A percentile compares a stretch with the other conserved stretches of the same genome.
These are phyloP conservation scores for Colletotrichum zoysiae DNA, from an alignment of 2,329 filamentous ascomycete species.

Conservation along the genomic window DNA sequence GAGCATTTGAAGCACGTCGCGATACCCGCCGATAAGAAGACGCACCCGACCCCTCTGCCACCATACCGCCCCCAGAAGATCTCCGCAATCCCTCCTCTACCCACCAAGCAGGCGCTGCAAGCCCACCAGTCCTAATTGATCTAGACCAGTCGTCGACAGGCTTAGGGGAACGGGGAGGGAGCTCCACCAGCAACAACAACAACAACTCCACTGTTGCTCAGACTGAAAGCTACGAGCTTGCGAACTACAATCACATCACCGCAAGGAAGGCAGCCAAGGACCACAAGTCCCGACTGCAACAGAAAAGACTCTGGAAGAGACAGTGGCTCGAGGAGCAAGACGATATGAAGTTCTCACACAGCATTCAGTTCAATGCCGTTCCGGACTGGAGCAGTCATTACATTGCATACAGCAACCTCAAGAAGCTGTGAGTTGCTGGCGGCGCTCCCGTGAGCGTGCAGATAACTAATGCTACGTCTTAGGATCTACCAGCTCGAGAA, in stretches of 20 bases:
- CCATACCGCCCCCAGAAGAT: slow-evolving; percentile 38
- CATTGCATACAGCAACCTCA: slow-evolving; percentile 97
- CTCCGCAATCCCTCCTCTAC: slow-evolving; percentile 42
- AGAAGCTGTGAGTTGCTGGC: slow-evolving; percentile 82
- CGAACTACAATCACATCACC: slow-evolving; percentile 53
- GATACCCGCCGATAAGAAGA: slow-evolving; percentile 37
- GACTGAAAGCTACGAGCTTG: slow-evolving; percentile 55
- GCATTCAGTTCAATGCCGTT: slow-evolving; percentile 98
- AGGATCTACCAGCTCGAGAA: slow-evolving; percentile 98
- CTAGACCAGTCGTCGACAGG: slow-evolving; percentile 32
- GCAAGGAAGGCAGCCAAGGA: slow-evolving; percentile 48
- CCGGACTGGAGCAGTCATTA: slow-evolving; percentile 99
- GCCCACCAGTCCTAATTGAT: slow-evolving; percentile 37
- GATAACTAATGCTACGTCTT: slow-evolving; percentile 25
- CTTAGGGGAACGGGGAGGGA: slow-evolving; percentile 43
- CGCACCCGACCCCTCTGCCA: slow-evolving; percentile 30
- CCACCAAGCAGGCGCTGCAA: slow-evolving; percentile 40
- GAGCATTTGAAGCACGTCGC: slow-evolving; percentile 29
- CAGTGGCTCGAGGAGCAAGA: slow-evolving; percentile 77
- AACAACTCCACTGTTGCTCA: slow-evolving; percentile 21
- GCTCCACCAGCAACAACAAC: slow-evolving; percentile 27
- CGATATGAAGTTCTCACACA: slow-evolving; percentile 99
- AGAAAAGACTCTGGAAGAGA: slow-evolving; percentile 73
- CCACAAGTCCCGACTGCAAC: slow-evolving; percentile 51
- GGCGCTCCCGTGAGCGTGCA: neutral